phyloP scores from a whole-genome alignment of 345 rosid species.

The Salix udensis region DNA sequence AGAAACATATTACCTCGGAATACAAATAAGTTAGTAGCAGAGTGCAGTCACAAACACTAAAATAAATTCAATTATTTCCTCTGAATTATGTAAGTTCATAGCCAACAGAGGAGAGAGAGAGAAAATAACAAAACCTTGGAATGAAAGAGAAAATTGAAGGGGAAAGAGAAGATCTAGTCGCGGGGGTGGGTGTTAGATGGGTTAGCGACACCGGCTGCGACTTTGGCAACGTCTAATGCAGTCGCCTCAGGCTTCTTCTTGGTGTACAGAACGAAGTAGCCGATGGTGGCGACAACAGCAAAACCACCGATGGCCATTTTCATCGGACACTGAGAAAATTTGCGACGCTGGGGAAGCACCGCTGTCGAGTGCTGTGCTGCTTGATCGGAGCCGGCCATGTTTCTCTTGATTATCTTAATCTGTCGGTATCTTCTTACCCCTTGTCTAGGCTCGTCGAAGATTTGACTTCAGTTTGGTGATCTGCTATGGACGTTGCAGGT shows the following conservation, averaged over 20 bases:
- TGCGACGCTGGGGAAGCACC: slow-evolving; percentile 34
- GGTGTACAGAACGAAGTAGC: slow-evolving; percentile 48
- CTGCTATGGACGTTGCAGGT: background rate
- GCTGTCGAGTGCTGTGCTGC: slow-evolving; percentile 28
- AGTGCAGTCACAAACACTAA: no score
- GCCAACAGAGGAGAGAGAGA: no score
- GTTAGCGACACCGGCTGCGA: slow-evolving; percentile 37
- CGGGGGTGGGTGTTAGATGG: slow-evolving; percentile 49
- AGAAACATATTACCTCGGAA: no score
- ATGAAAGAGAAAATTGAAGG: no score
- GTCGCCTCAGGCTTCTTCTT: slow-evolving; percentile 58
- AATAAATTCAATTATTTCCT: background rate
- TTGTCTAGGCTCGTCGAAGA: background rate
- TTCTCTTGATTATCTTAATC: background rate
- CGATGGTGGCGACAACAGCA: slow-evolving; percentile 36
- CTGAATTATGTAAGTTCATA: background rate
- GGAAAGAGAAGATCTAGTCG: background rate
- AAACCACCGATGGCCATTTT: slow-evolving; percentile 47
- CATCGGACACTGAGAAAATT: slow-evolving; percentile 27
- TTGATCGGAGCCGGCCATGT: slow-evolving; percentile 37
- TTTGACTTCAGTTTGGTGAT: background rate
- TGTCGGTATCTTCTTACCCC: background rate
- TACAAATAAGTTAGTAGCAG: no score
- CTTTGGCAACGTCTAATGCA: slow-evolving; percentile 70
- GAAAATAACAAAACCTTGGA: background rate